A percentile compares a stretch with the other conserved stretches of the same genome.
These are phyloP conservation scores for Friedmanniomyces simplex DNA, from an alignment of 495 filamentous ascomycete species.

Conservation along the genomic window DNA sequence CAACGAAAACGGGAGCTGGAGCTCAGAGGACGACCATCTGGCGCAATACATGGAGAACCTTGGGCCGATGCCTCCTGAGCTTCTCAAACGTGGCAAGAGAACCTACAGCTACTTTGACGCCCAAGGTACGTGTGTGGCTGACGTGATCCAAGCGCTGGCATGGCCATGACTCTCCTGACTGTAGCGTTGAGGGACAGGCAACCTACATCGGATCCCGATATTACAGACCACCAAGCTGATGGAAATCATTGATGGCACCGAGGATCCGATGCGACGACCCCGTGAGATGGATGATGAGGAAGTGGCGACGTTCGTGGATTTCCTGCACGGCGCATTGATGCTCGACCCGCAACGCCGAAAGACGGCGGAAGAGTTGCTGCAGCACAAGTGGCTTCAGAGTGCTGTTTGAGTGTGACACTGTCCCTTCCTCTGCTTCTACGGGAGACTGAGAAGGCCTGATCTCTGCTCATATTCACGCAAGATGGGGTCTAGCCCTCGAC, in stretches of 20 bases:
- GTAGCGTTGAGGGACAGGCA: no score
- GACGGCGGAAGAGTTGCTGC: background rate
- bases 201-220: background rate
- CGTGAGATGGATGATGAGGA: background rate
- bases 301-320: background rate
- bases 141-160: no score
- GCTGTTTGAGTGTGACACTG: background rate
- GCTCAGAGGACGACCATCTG: constrained; percentile 9
- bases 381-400: constrained; percentile 1
- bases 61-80: constrained; percentile 1
- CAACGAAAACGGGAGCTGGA: background rate
- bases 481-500: no score
- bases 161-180: no score
- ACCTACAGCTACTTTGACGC: constrained; percentile 2
- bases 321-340: background rate
- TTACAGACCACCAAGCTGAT: background rate
- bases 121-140: background rate
- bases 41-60: constrained; percentile 9
- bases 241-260: background rate
- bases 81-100: background rate
- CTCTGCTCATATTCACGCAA: no score
- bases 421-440: background rate
- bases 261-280: background rate
- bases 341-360: background rate
- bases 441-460: background rate